Percentiles rank a stretch among this genome's conserved stretches.
These are phyloP conservation scores for Dictyostelium firmibasis DNA, from an alignment of 78 protist species.

Conservation along the genomic window DNA sequence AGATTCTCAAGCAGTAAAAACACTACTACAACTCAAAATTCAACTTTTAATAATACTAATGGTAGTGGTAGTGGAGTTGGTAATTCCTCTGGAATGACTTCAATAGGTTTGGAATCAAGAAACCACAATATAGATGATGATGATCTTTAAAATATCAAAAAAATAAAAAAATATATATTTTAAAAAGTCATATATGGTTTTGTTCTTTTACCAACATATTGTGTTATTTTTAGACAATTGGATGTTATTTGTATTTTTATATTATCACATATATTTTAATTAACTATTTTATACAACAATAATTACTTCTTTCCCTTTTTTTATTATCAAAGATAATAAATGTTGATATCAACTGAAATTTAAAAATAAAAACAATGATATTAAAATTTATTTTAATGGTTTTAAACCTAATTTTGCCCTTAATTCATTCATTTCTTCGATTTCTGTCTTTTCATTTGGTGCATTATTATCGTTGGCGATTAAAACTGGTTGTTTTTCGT, in stretches of 20 bases:
- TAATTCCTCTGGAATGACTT: background rate
- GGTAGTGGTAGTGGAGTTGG: background rate
- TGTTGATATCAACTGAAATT: background rate
- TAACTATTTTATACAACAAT: too few species aligned
- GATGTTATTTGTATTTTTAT: too few species aligned
- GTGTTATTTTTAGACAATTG: too few species aligned
- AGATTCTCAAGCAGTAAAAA: background rate
- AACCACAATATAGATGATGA: background rate
- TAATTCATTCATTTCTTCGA: conserved; percentile 74
- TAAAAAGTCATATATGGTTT: too few species aligned
- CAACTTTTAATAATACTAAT: background rate
- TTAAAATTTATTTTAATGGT: conserved; percentile 31
- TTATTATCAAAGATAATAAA: too few species aligned
- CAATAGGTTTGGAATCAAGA: background rate
- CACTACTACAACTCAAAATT: background rate
- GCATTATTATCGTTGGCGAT: background rate
- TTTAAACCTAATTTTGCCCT: conserved; percentile 63
- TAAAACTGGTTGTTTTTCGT: background rate
- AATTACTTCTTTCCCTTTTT: too few species aligned
- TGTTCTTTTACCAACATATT: too few species aligned
- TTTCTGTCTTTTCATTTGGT: conserved; percentile 17
- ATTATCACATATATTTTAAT: too few species aligned
- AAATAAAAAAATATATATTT: background rate
- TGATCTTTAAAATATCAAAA: background rate
- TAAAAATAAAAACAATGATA: background rate